Evolutionary conservation across 2,329 filamentous ascomycete genomes (phyloP).

Genomic region (Sclerotinia spermophila): DNA sequence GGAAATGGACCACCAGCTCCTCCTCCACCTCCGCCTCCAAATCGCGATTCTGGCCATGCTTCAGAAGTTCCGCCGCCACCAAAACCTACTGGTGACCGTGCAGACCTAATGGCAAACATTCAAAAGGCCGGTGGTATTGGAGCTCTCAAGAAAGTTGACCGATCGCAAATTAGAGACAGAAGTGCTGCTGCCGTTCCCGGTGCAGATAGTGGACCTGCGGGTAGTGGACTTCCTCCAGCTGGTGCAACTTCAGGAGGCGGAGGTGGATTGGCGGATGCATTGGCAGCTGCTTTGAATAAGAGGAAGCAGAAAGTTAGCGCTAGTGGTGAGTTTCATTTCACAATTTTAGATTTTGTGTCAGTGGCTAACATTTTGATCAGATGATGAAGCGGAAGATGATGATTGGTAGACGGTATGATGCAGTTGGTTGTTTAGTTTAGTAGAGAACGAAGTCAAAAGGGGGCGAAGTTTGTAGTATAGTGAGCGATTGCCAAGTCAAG

Average conservation of each 20-base stretch:
- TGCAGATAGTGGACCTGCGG: conserved; percentile 48
- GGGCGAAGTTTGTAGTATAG: neutral
- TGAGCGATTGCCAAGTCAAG: neutral
- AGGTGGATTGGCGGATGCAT: conserved; percentile 73
- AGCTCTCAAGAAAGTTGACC: conserved; percentile 72
- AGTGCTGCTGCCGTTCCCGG: conserved; percentile 62
- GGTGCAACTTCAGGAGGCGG: conserved; percentile 53
- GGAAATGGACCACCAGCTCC: conserved; percentile 44
- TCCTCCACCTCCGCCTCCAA: conserved; percentile 50
- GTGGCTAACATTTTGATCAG: conserved; percentile 43
- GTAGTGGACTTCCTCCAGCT: conserved; percentile 50
- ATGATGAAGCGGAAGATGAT: conserved; percentile 74
- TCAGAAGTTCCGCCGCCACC: conserved; percentile 50
- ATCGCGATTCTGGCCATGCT: conserved; percentile 51
- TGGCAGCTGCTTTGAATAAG: conserved; percentile 73
- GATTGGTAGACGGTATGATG: conserved; percentile 54
- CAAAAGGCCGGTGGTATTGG: conserved; percentile 64
- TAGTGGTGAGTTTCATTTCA: conserved; percentile 68
- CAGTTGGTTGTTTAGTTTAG: neutral
- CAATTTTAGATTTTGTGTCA: conserved; percentile 26
- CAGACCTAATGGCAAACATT: conserved; percentile 67
- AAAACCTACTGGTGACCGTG: conserved; percentile 46
- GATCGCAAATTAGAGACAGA: conserved; percentile 65
- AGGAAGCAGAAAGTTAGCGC: conserved; percentile 92
- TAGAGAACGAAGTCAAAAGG: neutral